A percentile compares a stretch with the other conserved stretches of the same genome.
phyloP scores from a whole-genome alignment of 805 yeast genomes.

The Nakazawaea pomicola region DNA sequence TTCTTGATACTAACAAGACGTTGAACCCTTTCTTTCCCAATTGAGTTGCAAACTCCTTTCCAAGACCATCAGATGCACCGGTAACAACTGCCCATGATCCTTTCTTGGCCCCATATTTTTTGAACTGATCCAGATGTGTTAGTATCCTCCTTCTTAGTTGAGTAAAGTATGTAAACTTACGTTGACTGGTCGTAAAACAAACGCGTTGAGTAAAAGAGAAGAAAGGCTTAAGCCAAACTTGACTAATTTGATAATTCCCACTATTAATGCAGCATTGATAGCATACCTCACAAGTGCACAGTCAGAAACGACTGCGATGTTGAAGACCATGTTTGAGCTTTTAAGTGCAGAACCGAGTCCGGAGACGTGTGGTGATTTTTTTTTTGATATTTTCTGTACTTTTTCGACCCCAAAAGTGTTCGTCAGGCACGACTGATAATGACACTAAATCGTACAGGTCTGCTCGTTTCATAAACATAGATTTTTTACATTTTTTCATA shows the following conservation, averaged over 20 bases:
- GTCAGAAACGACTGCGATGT: background rate
- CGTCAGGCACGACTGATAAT: too few species aligned
- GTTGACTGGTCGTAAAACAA: slow-evolving; percentile 55
- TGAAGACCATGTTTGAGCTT: background rate
- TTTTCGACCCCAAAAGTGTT: too few species aligned
- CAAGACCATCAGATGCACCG: slow-evolving; percentile 97
- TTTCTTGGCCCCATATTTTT: slow-evolving; percentile 69
- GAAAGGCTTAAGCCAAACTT: slow-evolving; percentile 41
- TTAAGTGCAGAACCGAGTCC: background rate
- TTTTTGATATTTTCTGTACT: too few species aligned
- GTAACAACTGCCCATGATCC: slow-evolving; percentile 93
- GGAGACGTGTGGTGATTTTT: background rate
- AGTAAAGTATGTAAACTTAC: slow-evolving; percentile 14
- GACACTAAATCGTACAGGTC: too few species aligned
- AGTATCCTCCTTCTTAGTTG: background rate
- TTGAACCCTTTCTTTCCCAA: slow-evolving; percentile 84
- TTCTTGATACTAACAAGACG: slow-evolving; percentile 78
- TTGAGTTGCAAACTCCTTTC: slow-evolving; percentile 85
- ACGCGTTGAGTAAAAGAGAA: slow-evolving; percentile 56
- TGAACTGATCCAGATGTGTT: slow-evolving; percentile 24
- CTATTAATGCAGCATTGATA: slow-evolving; percentile 39
- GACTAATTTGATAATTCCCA: slow-evolving; percentile 62
- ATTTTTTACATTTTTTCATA: too few species aligned
- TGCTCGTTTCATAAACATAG: too few species aligned
- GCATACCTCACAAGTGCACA: slow-evolving; percentile 17